Evolutionary conservation across 2,329 filamentous ascomycete genomes (phyloP).

Genomic region (Rachicladosporium sp.): DNA sequence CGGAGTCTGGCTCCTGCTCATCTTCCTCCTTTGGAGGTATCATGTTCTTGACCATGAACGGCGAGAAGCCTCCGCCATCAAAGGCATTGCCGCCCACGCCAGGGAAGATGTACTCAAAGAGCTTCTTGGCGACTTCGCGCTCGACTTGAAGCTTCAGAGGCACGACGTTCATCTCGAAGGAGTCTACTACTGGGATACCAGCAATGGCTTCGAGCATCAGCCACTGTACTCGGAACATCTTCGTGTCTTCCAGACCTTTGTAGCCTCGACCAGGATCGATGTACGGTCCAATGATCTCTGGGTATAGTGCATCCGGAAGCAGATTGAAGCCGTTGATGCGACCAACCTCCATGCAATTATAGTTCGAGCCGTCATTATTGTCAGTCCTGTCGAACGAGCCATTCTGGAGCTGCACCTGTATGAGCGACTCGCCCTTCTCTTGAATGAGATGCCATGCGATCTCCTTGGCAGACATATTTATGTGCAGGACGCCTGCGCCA

Average conservation of each 20-base stretch:
- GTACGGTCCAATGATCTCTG: slow-evolving; percentile 89
- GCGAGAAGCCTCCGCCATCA: slow-evolving; percentile 46
- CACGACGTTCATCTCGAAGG: slow-evolving; percentile 88
- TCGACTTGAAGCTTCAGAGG: slow-evolving; percentile 91
- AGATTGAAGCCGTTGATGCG: slow-evolving; percentile 82
- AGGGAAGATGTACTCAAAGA: slow-evolving; percentile 97
- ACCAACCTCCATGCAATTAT: slow-evolving; percentile 81
- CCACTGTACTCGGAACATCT: slow-evolving; percentile 93
- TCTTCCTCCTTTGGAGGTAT: slow-evolving; percentile 33
- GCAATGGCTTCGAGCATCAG: slow-evolving; percentile 97
- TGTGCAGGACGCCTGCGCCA: slow-evolving; percentile 69
- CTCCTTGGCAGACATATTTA: slow-evolving; percentile 87
- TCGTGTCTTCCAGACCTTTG: slow-evolving; percentile 52
- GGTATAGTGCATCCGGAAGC: slow-evolving; percentile 80
- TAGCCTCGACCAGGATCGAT: slow-evolving; percentile 48
- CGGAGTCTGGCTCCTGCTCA: slow-evolving; percentile 28
- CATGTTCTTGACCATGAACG: slow-evolving; percentile 46
- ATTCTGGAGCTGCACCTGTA: slow-evolving; percentile 84
- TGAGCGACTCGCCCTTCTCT: slow-evolving; percentile 66
- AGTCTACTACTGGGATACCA: slow-evolving; percentile 91
- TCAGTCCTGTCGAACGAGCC: slow-evolving; percentile 91
- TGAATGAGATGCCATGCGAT: slow-evolving; percentile 96
- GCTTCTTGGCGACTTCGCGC: slow-evolving; percentile 76
- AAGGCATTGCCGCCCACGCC: slow-evolving; percentile 48
- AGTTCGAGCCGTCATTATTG: slow-evolving; percentile 92